These are phyloP conservation scores for Gossypium davidsonii DNA, from an alignment of 441 rosid genomes.

Conservation along the genomic window DNA sequence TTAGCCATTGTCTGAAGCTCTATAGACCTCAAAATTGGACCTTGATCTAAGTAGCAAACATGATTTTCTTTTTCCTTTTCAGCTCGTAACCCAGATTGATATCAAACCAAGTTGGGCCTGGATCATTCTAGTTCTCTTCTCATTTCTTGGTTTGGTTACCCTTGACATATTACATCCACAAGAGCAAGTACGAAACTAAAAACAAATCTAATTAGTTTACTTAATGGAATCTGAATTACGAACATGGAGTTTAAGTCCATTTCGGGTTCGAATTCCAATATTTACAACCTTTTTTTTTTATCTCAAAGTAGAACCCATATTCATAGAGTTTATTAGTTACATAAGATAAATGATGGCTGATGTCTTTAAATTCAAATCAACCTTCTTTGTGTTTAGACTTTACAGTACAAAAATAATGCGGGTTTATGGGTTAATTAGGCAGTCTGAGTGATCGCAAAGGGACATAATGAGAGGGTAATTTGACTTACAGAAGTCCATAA, in stretches of 20 bases:
- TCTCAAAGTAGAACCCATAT: not conserved
- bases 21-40: not conserved
- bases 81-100: not conserved
- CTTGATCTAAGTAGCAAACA: not conserved
- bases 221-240: not conserved
- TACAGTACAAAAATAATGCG: not conserved
- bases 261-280: not conserved
- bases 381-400: not conserved
- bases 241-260: not conserved
- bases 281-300: not conserved
- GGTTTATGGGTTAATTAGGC: not conserved
- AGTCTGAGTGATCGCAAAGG: slow-evolving; percentile 12
- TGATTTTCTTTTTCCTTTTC: not conserved
- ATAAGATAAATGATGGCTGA: not conserved
- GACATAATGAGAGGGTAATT: slow-evolving; percentile 13
- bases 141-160: not conserved
- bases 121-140: not conserved
- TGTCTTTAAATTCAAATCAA: not conserved
- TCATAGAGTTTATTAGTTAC: not conserved
- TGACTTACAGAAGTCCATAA: slow-evolving; percentile 1
- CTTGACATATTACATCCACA: not conserved
- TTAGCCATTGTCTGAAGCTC: too few relatives aligned
- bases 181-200: not conserved
- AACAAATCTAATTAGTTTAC: not conserved
- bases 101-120: slow-evolving; percentile 1